Conservation (phyloP, 176 grass and related monocot species). For the Aegilops tauschii region DNA sequence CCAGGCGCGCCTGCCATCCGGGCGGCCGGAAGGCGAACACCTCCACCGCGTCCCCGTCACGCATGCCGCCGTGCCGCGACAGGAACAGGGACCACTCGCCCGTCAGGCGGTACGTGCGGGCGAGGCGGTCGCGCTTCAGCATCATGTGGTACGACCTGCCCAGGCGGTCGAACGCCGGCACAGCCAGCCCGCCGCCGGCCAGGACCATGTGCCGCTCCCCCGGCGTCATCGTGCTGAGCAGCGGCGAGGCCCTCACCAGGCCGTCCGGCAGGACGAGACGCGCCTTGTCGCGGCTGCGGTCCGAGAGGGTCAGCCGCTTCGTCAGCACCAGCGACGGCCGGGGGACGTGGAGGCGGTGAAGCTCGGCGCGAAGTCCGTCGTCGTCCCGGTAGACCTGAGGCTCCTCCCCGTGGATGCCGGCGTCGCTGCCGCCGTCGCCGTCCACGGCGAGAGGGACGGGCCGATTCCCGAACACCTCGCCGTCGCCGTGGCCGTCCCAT, state of each 20-base stretch:
- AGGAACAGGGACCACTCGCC: constrained; percentile 31
- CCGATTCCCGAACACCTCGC: neutral
- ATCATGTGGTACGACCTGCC: constrained; percentile 39
- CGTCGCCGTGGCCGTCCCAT: neutral
- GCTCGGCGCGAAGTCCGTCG: constrained; percentile 32
- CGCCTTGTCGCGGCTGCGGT: constrained; percentile 13
- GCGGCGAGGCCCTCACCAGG: constrained; percentile 26
- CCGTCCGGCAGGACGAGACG: constrained; percentile 38
- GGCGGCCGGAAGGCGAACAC: constrained; percentile 36
- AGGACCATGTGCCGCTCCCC: constrained; percentile 25
- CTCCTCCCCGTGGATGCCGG: neutral
- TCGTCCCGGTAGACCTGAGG: neutral
- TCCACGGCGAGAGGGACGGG: neutral
- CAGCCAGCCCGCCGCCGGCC: constrained; percentile 14
- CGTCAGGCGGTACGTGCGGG: constrained; percentile 25
- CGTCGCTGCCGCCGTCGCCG: neutral
- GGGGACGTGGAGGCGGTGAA: constrained; percentile 24
- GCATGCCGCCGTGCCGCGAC: constrained; percentile 24
- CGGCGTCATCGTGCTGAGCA: constrained; percentile 29
- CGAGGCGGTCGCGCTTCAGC: constrained; percentile 14
- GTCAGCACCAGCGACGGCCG: constrained; percentile 26
- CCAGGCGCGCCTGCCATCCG: constrained; percentile 29
- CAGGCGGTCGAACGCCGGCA: constrained; percentile 22
- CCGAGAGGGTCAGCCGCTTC: constrained; percentile 31
- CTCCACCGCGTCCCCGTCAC: constrained; percentile 32